Conservation (phyloP, 345 rosid species). For the Raphanus sativus region DNA sequence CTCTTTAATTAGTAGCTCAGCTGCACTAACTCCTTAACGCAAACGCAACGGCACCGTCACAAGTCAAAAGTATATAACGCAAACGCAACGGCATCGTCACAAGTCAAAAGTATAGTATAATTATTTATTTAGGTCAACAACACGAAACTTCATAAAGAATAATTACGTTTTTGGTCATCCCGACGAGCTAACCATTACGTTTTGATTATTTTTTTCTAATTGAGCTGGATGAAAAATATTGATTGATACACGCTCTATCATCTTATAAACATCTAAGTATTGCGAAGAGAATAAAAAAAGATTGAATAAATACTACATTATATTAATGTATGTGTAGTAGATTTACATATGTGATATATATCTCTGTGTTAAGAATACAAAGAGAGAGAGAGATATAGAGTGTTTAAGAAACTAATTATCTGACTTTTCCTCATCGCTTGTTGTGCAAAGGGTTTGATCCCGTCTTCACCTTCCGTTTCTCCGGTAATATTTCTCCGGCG, state of each 20-base stretch:
- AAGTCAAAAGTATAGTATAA: not conserved
- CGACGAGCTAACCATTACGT: too few relatives aligned
- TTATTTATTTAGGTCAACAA: not conserved
- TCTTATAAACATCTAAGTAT: conserved; percentile 14
- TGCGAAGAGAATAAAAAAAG: not conserved
- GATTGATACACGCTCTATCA: not conserved
- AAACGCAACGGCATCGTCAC: not conserved
- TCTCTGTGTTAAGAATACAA: conserved; percentile 5
- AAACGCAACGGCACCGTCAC: not conserved
- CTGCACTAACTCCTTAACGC: not conserved
- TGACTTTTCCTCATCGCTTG: conserved; percentile 16
- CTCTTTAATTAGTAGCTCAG: not conserved
- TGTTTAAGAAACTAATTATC: conserved; percentile 10
- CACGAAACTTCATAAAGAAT: not conserved
- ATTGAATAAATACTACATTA: conserved; percentile 22
- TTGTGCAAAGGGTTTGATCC: conserved; percentile 39
- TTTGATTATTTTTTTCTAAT: too few relatives aligned
- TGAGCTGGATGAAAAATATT: not conserved
- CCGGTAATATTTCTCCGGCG: conserved; percentile 26
- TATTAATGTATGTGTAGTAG: conserved; percentile 5
- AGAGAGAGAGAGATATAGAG: not conserved
- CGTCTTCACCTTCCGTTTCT: conserved; percentile 38
- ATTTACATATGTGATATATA: conserved; percentile 8
- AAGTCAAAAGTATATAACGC: too few relatives aligned
- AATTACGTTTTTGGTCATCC: not conserved